Conservation (phyloP, 2,329 filamentous ascomycete genomes). For the Macrophomina tecta region DNA sequence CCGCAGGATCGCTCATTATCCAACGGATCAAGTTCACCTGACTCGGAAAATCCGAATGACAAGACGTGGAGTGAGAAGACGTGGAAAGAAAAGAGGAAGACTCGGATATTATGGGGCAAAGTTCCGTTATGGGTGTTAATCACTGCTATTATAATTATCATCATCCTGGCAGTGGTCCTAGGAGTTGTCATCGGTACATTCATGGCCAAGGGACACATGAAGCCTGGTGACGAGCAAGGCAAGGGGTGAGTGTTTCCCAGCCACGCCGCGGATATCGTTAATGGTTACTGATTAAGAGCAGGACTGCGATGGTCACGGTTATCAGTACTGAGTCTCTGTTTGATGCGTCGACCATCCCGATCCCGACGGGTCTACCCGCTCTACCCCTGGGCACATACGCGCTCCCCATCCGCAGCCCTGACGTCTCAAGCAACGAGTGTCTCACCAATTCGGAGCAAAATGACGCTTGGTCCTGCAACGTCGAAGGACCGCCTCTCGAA, state of each 20-base stretch:
- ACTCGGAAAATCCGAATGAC: conserved; percentile 34
- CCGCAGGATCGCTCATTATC: conserved; percentile 7
- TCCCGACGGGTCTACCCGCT: conserved; percentile 51
- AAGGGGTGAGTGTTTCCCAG: conserved; percentile 35
- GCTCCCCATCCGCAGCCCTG: conserved; percentile 54
- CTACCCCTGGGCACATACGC: conserved; percentile 58
- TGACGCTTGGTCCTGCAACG: conserved; percentile 59
- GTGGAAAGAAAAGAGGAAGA: conserved; percentile 48
- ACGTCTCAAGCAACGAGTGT: conserved; percentile 57
- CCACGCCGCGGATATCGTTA: not conserved
- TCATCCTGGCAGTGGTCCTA: conserved; percentile 54
- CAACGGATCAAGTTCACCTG: not conserved
- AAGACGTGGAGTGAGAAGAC: conserved; percentile 37
- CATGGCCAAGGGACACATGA: conserved; percentile 51
- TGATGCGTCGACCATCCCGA: conserved; percentile 59
- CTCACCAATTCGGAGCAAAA: conserved; percentile 52
- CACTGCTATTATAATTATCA: conserved; percentile 52
- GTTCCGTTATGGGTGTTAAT: conserved; percentile 60
- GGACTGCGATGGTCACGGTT: conserved; percentile 16
- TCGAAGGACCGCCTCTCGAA: conserved; percentile 24
- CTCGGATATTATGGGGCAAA: conserved; percentile 53
- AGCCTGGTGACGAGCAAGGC: conserved; percentile 33
- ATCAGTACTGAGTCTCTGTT: conserved; percentile 51
- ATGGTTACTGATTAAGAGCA: conserved; percentile 12
- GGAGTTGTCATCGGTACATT: conserved; percentile 62